These are phyloP conservation scores for Aspergillus spinulosporus DNA, from an alignment of 2,329 filamentous ascomycete species.

Conservation along the genomic window DNA sequence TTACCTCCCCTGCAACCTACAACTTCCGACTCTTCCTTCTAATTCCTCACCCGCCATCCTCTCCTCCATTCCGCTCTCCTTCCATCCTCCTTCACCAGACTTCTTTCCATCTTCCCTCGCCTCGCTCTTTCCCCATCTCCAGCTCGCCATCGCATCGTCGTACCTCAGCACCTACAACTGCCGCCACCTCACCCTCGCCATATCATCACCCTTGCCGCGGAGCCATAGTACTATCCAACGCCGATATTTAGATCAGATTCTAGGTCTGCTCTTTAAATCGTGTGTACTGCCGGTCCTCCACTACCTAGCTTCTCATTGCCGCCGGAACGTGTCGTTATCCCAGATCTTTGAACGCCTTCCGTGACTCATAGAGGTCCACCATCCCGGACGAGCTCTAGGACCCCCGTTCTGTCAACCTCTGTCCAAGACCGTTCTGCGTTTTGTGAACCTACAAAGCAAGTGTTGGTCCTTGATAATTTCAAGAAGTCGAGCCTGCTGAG, in stretches of 20 bases:
- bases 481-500: conserved; percentile 20
- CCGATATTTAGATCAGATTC: conserved; percentile 11
- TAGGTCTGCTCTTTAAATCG: conserved; percentile 20
- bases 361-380: conserved; percentile 27
- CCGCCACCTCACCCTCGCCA: conserved; percentile 8
- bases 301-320: conserved; percentile 8
- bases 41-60: conserved; percentile 20
- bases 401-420: conserved; percentile 18
- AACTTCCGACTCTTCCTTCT: conserved; percentile 22
- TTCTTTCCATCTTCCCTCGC: conserved; percentile 15
- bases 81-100: conserved; percentile 18
- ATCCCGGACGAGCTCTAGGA: conserved; percentile 20
- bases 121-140: conserved; percentile 21
- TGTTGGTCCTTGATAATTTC: conserved; percentile 16
- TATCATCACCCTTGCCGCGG: conserved; percentile 14
- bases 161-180: conserved; percentile 11
- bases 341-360: conserved; percentile 21
- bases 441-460: conserved; percentile 19
- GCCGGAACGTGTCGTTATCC: conserved; percentile 15
- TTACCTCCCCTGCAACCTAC: conserved; percentile 19
- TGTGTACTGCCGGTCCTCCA: conserved; percentile 17
- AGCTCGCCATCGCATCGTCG: conserved; percentile 8
- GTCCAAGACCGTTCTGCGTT: conserved; percentile 20
- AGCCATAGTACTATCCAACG: conserved; percentile 17
- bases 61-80: conserved; percentile 22